Conservation (phyloP, 306 rosid species). For the Citrullus amarus region DNA sequence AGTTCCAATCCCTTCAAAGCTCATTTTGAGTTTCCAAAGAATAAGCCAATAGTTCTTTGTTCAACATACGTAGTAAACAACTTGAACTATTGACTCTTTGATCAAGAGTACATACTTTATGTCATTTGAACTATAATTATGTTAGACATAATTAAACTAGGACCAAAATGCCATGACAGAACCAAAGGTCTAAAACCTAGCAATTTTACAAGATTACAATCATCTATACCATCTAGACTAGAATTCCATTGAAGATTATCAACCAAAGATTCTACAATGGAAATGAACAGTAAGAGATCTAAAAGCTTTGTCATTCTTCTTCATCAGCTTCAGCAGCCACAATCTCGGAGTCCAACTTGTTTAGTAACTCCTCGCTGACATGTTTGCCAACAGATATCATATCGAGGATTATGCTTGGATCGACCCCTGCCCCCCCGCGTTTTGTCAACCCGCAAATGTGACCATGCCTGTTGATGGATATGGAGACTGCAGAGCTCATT, state of each 20-base stretch:
- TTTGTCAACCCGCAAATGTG: conserved; percentile 66
- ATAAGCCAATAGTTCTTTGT: background rate
- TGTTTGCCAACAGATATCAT: conserved; percentile 69
- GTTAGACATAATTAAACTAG: background rate
- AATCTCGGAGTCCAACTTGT: conserved; percentile 65
- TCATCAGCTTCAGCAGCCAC: conserved; percentile 70
- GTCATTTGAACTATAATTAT: background rate
- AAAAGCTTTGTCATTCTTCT: conserved; percentile 17
- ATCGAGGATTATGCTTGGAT: conserved; percentile 79
- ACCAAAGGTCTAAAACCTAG: background rate
- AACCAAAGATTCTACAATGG: background rate
- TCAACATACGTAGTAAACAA: no score
- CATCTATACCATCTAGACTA: conserved; percentile 1
- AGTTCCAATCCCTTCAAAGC: background rate
- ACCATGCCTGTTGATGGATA: conserved; percentile 55
- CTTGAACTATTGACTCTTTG: no score
- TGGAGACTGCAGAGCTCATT: conserved; percentile 76
- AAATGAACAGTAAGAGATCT: background rate
- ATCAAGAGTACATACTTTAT: no score
- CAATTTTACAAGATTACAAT: background rate
- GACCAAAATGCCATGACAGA: background rate
- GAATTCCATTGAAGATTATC: background rate
- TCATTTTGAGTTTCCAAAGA: conserved; percentile 4
- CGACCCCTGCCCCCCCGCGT: conserved; percentile 71
- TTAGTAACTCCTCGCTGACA: conserved; percentile 54